phyloP scores from a whole-genome alignment of 169 alveolate species.

The Plasmodium inui region DNA sequence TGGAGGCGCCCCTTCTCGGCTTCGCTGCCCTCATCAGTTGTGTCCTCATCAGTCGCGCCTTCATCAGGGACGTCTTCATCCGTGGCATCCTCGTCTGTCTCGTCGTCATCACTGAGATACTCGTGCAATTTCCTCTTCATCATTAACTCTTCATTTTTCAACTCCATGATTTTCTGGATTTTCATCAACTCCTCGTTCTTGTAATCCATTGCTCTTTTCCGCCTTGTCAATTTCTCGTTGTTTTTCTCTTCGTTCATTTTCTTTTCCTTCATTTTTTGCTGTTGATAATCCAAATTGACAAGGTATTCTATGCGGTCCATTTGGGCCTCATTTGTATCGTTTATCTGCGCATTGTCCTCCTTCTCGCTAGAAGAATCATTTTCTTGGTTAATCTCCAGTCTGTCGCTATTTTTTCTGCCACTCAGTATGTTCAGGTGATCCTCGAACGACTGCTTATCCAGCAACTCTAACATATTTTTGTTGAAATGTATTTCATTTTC shows the following conservation, averaged over 20 bases:
- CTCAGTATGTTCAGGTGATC: constrained; percentile 70
- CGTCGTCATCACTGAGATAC: constrained; percentile 77
- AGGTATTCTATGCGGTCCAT: constrained; percentile 46
- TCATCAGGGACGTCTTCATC: constrained; percentile 22
- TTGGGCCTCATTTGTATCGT: not conserved
- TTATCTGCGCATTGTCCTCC: not conserved
- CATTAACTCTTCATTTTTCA: constrained; percentile 67
- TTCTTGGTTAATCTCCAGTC: constrained; percentile 54
- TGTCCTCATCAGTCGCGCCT: constrained; percentile 40
- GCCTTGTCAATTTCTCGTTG: constrained; percentile 74
- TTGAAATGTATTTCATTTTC: constrained; percentile 82
- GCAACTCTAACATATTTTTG: constrained; percentile 79
- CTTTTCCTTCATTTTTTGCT: constrained; percentile 57
- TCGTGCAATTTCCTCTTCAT: constrained; percentile 77
- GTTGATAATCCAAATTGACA: constrained; percentile 61
- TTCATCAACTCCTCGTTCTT: constrained; percentile 79
- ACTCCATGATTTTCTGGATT: constrained; percentile 77
- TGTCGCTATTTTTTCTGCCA: constrained; percentile 28
- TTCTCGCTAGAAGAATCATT: constrained; percentile 54
- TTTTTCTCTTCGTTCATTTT: constrained; percentile 15
- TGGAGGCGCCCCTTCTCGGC: not conserved
- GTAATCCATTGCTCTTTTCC: constrained; percentile 78
- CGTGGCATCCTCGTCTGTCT: constrained; percentile 2
- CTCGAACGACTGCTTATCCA: constrained; percentile 33
- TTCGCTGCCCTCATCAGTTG: constrained; percentile 61